Conservation (phyloP, 129 eudicot species). For the Centaurea solstitialis region DNA sequence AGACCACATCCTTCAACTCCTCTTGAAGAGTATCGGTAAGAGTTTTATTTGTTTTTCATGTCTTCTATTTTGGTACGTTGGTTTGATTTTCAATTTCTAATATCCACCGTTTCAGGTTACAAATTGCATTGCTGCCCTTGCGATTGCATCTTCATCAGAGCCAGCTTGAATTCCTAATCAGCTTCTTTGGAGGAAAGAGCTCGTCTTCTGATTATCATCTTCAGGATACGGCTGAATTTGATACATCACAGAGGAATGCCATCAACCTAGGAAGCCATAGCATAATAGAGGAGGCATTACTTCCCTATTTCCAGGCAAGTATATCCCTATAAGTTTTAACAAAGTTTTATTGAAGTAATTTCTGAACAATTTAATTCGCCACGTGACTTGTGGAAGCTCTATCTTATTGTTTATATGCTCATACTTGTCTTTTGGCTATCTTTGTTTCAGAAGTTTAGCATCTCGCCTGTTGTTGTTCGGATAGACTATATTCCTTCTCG, state of each 20-base stretch:
- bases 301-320: slow-evolving; percentile 91
- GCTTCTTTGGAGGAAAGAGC: slow-evolving; percentile 78
- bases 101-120: slow-evolving; percentile 52
- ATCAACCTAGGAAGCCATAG: slow-evolving; percentile 27
- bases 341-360: neutral
- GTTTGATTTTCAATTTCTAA: neutral
- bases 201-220: slow-evolving; percentile 33
- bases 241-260: slow-evolving; percentile 20
- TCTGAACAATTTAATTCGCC: neutral
- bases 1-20: slow-evolving; percentile 85
- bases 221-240: slow-evolving; percentile 36
- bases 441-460: slow-evolving; percentile 84
- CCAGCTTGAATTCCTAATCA: slow-evolving; percentile 81
- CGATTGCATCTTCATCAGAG: slow-evolving; percentile 95
- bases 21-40: slow-evolving; percentile 90
- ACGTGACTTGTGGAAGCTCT: neutral
- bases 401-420: slow-evolving; percentile 16
- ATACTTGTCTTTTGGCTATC: slow-evolving; percentile 5
- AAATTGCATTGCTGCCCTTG: slow-evolving; percentile 72
- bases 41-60: neutral
- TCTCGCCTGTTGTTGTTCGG: slow-evolving; percentile 63
- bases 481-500: slow-evolving; percentile 89
- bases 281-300: slow-evolving; percentile 81
- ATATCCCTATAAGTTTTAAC: neutral
- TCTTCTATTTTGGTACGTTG: neutral